Base-by-base conservation (phyloP, 2,329 filamentous ascomycete genomes). In the Pleomassaria siparia region DNA sequence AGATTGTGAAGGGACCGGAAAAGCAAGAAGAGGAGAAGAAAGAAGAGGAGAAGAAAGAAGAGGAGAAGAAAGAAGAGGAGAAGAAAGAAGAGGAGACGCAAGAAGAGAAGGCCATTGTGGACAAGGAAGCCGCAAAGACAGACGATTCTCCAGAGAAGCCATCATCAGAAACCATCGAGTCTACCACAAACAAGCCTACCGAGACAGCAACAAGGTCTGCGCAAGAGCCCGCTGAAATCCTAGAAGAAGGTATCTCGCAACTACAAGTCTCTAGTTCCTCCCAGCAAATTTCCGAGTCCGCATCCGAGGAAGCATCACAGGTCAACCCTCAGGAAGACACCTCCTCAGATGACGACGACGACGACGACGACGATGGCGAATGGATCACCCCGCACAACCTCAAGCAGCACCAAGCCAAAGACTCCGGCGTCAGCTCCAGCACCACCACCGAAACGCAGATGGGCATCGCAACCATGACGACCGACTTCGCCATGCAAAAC, bases 401-500 rank as follows among this genome's bases (percentile, higher is more conserved):
- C 56, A 88, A 90, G 67, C 88, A 89, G 66, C 86, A 89, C 66
- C 87, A 94, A 74, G 83, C 82, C 49, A 81, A 84, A 66, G 85
- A 92, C 47, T 49, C 51, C 70, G 76, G 40, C 54, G 29, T 58
- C 3, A 74, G 79, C 18, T 72, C 16, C 72, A 78, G 32, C 72
- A 78, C 40, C 70, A 77, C 49, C 20, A 49, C 56, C 13, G 77
- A 82, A 44, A 81, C 82, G 52, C 83, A 82, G 11, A 86, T 96
- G 59, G 86, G 95, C 71, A 89, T 89, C 13, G 92, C 91, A n/a
- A 85, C 92, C 36, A 86, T 97, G 65, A 97, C 94, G 1, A 91
- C 88, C 46, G 94, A 99, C 76, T 97, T 89, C 73, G 92, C 94
- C 46, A 95, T 99, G 89, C 92, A 97, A 75, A 97, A 97, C 69